Conservation (phyloP, 345 rosid genomes). For the Atalantia buxifolia region DNA sequence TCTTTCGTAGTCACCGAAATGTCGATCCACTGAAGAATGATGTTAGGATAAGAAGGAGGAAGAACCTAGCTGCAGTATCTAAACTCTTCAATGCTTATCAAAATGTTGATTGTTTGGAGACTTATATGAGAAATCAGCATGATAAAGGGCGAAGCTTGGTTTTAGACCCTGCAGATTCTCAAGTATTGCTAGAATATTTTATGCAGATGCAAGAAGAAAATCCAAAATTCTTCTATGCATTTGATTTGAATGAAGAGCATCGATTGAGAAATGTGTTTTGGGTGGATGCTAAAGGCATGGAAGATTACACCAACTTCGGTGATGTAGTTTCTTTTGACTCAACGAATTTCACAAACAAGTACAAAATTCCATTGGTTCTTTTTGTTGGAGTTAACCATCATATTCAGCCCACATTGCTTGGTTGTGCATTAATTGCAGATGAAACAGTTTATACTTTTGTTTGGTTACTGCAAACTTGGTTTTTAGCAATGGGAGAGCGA, state of each 20-base stretch:
- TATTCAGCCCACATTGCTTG: constrained; percentile 73
- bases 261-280: constrained; percentile 82
- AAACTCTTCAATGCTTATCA: constrained; percentile 60
- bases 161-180: constrained; percentile 59
- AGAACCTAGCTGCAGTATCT: constrained; percentile 49
- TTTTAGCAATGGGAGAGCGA: constrained; percentile 69
- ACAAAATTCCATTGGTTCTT: constrained; percentile 65
- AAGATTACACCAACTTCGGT: constrained; percentile 64
- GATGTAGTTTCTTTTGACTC: constrained; percentile 90
- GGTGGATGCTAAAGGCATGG: constrained; percentile 91
- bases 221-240: constrained; percentile 70
- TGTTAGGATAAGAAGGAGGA: constrained; percentile 51
- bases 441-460: constrained; percentile 63
- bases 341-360: constrained; percentile 61
- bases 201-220: constrained; percentile 89
- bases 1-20: constrained; percentile 82
- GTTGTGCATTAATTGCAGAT: constrained; percentile 89
- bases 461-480: constrained; percentile 93
- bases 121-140: constrained; percentile 66
- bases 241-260: constrained; percentile 91
- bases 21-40: constrained; percentile 54
- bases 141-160: constrained; percentile 76
- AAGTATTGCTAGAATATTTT: constrained; percentile 64
- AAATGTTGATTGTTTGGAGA: constrained; percentile 58
- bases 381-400: constrained; percentile 84